A percentile compares a stretch with the other conserved stretches of the same genome.
phyloP scores from a whole-genome alignment of 73 alveolate genomes.

The Stentor coeruleus region DNA sequence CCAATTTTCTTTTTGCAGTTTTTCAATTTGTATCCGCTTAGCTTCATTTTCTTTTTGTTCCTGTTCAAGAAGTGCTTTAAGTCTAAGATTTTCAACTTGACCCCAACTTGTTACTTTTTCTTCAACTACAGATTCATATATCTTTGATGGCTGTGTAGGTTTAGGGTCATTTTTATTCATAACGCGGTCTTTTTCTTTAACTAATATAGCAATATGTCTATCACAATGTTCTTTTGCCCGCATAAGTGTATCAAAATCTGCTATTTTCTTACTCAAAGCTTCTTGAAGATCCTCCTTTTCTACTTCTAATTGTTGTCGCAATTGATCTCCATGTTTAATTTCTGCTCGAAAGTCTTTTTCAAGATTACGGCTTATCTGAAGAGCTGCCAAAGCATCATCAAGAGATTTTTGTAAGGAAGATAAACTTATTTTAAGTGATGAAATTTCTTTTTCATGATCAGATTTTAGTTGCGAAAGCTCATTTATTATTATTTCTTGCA shows the following conservation, averaged over 20 bases:
- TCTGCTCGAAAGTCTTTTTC: neutral
- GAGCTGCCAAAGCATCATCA: neutral
- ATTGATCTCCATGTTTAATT: neutral
- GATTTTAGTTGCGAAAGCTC: neutral
- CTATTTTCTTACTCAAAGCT: neutral
- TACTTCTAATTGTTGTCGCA: neutral
- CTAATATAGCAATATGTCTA: conserved; percentile 13
- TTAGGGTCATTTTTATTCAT: conserved; percentile 5
- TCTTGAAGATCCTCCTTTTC: neutral
- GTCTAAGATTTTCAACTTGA: conserved; percentile 12
- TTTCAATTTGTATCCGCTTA: neutral
- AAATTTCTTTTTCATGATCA: neutral
- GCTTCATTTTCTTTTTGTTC: neutral
- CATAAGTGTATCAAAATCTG: neutral
- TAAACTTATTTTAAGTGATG: neutral
- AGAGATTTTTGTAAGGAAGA: neutral
- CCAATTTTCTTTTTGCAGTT: conserved; percentile 25
- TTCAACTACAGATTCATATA: neutral
- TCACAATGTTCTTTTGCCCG: conserved; percentile 17
- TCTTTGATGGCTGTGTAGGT: neutral
- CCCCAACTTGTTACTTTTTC: conserved; percentile 15
- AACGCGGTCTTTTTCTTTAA: conserved; percentile 20
- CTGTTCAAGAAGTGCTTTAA: neutral
- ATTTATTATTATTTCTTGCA: neutral
- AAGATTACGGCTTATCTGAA: neutral